Evolutionary conservation across 108 stramenopile species (phyloP).

Genomic region (Cyclotella kingstonii): DNA sequence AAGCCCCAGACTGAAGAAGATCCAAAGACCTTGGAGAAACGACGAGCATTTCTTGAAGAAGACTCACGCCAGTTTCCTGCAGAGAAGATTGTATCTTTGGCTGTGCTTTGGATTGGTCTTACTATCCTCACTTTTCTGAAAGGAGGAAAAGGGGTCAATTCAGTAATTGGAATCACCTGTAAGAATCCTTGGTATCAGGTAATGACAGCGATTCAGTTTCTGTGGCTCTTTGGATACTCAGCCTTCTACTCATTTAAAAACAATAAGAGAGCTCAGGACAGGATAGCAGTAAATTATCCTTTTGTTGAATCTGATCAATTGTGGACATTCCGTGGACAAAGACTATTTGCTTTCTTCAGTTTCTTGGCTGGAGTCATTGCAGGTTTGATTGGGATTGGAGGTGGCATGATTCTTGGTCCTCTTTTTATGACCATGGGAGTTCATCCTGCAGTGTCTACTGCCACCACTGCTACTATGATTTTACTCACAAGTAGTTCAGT

Average conservation of each 20-base stretch:
- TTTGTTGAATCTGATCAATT: constrained; percentile 52
- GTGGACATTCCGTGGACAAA: constrained; percentile 53
- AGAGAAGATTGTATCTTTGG: constrained; percentile 52
- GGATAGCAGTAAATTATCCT: constrained; percentile 49
- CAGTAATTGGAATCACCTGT: constrained; percentile 62
- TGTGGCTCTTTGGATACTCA: constrained; percentile 62
- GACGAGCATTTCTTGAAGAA: constrained; percentile 40
- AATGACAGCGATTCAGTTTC: constrained; percentile 52
- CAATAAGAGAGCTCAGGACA: constrained; percentile 37
- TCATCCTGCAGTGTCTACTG: constrained; percentile 63
- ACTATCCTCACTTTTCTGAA: constrained; percentile 56
- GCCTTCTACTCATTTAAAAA: constrained; percentile 50
- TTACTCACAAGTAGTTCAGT: constrained; percentile 69
- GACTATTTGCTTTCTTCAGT: constrained; percentile 53
- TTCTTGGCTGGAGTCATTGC: constrained; percentile 71
- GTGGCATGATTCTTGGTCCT: constrained; percentile 76
- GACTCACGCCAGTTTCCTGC: constrained; percentile 59
- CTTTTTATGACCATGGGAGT: constrained; percentile 74
- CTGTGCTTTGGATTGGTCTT: constrained; percentile 58
- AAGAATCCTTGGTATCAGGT: constrained; percentile 55
- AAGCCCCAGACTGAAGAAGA: constrained; percentile 27
- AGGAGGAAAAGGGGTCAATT: constrained; percentile 72
- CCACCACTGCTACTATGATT: constrained; percentile 75
- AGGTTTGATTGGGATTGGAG: constrained; percentile 76
- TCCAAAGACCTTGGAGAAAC: constrained; percentile 25